Evolutionary conservation across 192 early-diverging fungal species (phyloP), one percentile per base, ranked within the genome.

Genomic region (Linderina pennispora): DNA sequence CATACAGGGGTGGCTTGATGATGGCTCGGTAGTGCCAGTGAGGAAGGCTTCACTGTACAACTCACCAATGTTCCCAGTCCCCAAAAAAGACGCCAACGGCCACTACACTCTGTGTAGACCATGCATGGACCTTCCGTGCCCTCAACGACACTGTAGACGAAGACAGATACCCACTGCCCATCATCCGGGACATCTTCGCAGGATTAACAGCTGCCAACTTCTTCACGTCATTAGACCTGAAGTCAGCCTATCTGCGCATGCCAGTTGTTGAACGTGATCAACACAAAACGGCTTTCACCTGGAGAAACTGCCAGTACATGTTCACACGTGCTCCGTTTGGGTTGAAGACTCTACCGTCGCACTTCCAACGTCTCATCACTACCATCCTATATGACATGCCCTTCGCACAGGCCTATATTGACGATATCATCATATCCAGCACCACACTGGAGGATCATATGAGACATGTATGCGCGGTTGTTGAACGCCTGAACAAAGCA

Each of bases 211-310:
- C 6, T 8, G 28, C 28, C 6, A 5, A 31, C 6, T 31, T 8
- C 28, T 31, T 31, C 28, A 31, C 28, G 6, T 31, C 28, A 11
- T 11, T 31, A 5, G 28, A 31, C 11, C 28, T 31, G 5, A 5
- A 31, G 28, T 31, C 28, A 31, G 28, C 28, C 28, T 31, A 31
- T 11, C 43, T 33, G 26, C 26, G 43, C 7, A n/a, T 54, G 3
- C 31, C 35, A n/a, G 20, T 54, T 31, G 23, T 18, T 4, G 9
- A 15, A 36, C 42, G 32, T 3, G 34, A 43, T 23, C 52, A 45
- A 18, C 35, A 19, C 24, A 54, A 54, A 26, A 54, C 52, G 13
- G 52, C 52, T 16, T 54, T 54, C 23, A 44, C 52, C 1, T 54
- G 42, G 52, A 13, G 11, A 1, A 11, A 23, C 15, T 11, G 11